Percentiles rank a stretch among this genome's conserved stretches.
Evolutionary conservation across 1,139 yeast species (phyloP).

Genomic region (Lodderomyces oxycetoniae): DNA sequence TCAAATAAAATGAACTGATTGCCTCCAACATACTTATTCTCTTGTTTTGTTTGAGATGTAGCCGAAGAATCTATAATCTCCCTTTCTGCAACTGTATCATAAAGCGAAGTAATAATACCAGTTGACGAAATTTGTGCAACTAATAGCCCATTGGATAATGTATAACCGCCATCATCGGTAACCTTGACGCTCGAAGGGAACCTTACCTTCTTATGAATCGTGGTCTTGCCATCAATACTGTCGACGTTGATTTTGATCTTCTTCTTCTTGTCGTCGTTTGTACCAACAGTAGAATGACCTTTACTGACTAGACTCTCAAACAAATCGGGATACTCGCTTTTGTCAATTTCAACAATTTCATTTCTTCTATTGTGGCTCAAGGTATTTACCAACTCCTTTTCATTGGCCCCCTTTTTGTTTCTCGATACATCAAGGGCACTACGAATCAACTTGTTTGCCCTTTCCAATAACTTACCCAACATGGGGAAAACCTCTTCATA

Average conservation of each 20-base stretch:
- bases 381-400: conserved; percentile 43
- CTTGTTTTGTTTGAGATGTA: conserved; percentile 40
- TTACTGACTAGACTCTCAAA: conserved; percentile 8
- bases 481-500: conserved; percentile 86
- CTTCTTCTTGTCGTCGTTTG: conserved; percentile 4
- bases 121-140: conserved; percentile 51
- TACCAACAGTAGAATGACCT: conserved; percentile 6
- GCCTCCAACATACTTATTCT: conserved; percentile 46
- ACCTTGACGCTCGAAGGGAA: conserved; percentile 48
- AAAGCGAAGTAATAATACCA: conserved; percentile 67
- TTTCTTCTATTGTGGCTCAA: conserved; percentile 61
- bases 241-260: conserved; percentile 14
- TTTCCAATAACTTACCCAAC: conserved; percentile 52
- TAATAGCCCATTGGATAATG: conserved; percentile 57
- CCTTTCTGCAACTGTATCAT: conserved; percentile 55
- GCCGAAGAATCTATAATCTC: conserved; percentile 61
- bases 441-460: conserved; percentile 48
- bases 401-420: conserved; percentile 12
- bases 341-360: conserved; percentile 42
- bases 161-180: conserved; percentile 39
- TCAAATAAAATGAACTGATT: conserved; percentile 78
- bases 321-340: conserved; percentile 11
- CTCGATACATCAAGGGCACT: conserved; percentile 38
- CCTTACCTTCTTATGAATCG: conserved; percentile 16
- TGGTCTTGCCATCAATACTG: conserved; percentile 13